These are phyloP conservation scores for Quercus mongolica DNA, from an alignment of 306 rosid species.

Conservation along the genomic window DNA sequence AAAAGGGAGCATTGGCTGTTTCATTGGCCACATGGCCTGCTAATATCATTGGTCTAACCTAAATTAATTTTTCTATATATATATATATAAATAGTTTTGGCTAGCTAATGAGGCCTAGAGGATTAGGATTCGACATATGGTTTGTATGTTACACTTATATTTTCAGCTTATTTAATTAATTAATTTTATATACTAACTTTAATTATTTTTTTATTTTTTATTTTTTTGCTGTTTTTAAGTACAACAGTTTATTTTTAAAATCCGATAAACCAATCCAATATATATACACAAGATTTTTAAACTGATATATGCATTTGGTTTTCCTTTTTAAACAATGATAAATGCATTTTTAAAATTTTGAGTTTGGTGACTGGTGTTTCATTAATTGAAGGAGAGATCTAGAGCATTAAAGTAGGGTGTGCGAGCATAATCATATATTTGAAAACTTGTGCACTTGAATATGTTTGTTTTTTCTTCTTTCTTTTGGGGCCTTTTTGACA, in stretches of 20 bases:
- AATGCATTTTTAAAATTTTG: background rate
- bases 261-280: too few relatives aligned
- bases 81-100: constrained; percentile 1
- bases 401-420: background rate
- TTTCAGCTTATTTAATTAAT: too few relatives aligned
- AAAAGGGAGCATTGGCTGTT: constrained; percentile 31
- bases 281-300: background rate
- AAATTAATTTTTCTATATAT: background rate
- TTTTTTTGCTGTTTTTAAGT: too few relatives aligned
- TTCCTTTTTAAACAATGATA: background rate
- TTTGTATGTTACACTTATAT: too few relatives aligned
- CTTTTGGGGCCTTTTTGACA: constrained; percentile 35
- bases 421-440: constrained; percentile 32
- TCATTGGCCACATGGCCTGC: constrained; percentile 21
- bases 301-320: constrained; percentile 13
- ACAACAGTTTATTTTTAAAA: too few relatives aligned
- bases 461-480: constrained; percentile 21
- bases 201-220: too few relatives aligned
- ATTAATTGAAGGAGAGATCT: constrained; percentile 7
- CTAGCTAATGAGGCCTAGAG: constrained; percentile 29
- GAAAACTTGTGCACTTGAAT: constrained; percentile 43
- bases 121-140: background rate
- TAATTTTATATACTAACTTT: too few relatives aligned
- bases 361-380: constrained; percentile 24
- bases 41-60: constrained; percentile 19